Conservation (phyloP, 2,329 filamentous ascomycete species). For the Penicillium sp. region DNA sequence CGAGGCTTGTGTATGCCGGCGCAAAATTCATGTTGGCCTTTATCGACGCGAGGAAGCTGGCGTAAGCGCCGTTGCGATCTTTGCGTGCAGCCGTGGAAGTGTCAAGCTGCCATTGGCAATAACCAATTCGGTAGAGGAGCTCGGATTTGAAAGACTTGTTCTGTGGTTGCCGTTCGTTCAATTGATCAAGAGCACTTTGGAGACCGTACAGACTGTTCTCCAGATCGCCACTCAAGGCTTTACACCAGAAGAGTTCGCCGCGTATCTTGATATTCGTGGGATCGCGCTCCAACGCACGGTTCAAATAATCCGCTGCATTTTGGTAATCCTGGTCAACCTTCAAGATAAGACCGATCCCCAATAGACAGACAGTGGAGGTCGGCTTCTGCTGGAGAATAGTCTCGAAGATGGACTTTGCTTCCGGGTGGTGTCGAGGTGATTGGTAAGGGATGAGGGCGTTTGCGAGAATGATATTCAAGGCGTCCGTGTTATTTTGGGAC, state of each 20-base stretch:
- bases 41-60: slow-evolving; percentile 73
- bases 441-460: slow-evolving; percentile 90
- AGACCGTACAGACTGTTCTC: slow-evolving; percentile 62
- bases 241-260: slow-evolving; percentile 88
- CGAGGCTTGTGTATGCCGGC: slow-evolving; percentile 84
- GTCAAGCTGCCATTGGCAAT: slow-evolving; percentile 81
- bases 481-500: slow-evolving; percentile 65
- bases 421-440: slow-evolving; percentile 78
- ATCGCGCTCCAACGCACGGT: slow-evolving; percentile 68
- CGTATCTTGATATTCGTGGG: slow-evolving; percentile 68
- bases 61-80: slow-evolving; percentile 74
- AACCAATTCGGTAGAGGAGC: slow-evolving; percentile 78
- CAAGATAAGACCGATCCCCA: slow-evolving; percentile 84
- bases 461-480: slow-evolving; percentile 69
- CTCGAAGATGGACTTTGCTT: slow-evolving; percentile 82
- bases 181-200: slow-evolving; percentile 59
- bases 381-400: slow-evolving; percentile 69
- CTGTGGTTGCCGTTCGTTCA: slow-evolving; percentile 57
- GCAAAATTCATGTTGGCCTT: slow-evolving; percentile 84
- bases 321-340: slow-evolving; percentile 88
- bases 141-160: slow-evolving; percentile 71
- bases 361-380: slow-evolving; percentile 71
- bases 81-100: slow-evolving; percentile 67
- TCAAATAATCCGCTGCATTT: slow-evolving; percentile 73
- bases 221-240: slow-evolving; percentile 74